Evolutionary conservation across 768 basidiomycete genomes (phyloP).

Genomic region (Podaxis sp.): DNA sequence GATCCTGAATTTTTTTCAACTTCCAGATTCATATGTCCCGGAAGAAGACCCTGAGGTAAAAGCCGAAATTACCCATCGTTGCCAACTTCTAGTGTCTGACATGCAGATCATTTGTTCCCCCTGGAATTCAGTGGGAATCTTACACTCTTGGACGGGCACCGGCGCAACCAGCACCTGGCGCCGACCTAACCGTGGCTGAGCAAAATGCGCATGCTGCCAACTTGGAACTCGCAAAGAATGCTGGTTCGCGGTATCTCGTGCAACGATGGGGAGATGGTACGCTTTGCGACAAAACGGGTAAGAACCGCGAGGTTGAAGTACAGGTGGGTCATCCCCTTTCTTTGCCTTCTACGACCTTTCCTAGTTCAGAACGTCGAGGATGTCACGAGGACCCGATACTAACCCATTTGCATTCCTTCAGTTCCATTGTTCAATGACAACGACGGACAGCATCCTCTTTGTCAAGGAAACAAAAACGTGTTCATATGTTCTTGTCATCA

Average conservation of each 20-base stretch:
- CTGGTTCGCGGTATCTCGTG: constrained; percentile 88
- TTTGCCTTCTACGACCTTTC: constrained; percentile 15
- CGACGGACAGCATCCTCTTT: constrained; percentile 85
- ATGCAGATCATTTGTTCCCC: constrained; percentile 5
- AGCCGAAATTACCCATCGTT: constrained; percentile 24
- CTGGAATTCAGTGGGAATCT: constrained; percentile 58
- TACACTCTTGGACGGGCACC: constrained; percentile 79
- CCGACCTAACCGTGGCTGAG: constrained; percentile 65
- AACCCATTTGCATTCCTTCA: constrained; percentile 31
- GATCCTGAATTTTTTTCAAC: constrained; percentile 18
- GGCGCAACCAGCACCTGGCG: constrained; percentile 52
- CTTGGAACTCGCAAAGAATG: constrained; percentile 71
- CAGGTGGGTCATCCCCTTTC: constrained; percentile 57
- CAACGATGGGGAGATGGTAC: constrained; percentile 93
- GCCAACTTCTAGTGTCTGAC: constrained; percentile 20
- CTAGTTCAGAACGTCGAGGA: neutral
- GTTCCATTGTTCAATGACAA: constrained; percentile 97
- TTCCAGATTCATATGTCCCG: constrained; percentile 67
- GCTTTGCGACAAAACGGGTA: constrained; percentile 88
- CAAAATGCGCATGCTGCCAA: constrained; percentile 63
- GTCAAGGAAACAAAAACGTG: constrained; percentile 95
- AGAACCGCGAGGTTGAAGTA: constrained; percentile 87
- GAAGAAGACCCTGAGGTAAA: constrained; percentile 82
- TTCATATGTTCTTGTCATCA: constrained; percentile 89
- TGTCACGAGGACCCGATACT: constrained; percentile 18